phyloP scores from a whole-genome alignment of 768 basidiomycete genomes.

The Hemileccinum impolitum region DNA sequence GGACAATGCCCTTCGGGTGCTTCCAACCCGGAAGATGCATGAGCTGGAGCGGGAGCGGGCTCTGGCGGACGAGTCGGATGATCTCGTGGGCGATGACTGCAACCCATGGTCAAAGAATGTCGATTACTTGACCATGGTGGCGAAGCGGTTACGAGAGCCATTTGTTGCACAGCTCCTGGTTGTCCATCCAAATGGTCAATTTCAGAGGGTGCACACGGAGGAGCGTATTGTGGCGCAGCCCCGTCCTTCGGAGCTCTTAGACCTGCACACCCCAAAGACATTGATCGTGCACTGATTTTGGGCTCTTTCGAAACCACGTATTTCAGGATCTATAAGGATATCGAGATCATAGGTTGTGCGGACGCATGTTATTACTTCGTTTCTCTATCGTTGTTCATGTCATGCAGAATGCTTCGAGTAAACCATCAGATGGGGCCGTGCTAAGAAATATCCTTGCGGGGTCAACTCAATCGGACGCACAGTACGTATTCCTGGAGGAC shows the following conservation, averaged over 20 bases:
- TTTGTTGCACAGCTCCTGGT: constrained; percentile 26
- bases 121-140: constrained; percentile 8
- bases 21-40: not conserved
- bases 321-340: too few relatives aligned
- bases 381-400: not conserved
- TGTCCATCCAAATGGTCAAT: constrained; percentile 18
- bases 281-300: constrained; percentile 18
- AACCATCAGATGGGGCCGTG: not conserved
- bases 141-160: constrained; percentile 15
- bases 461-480: too few relatives aligned
- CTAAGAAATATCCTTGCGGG: too few relatives aligned
- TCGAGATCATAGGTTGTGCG: not conserved
- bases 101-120: constrained; percentile 16
- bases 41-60: not conserved
- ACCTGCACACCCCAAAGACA: constrained; percentile 18
- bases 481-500: too few relatives aligned
- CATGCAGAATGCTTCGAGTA: not conserved
- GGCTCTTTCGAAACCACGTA: too few relatives aligned
- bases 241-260: constrained; percentile 8
- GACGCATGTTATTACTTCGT: not conserved
- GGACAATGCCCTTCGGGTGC: constrained; percentile 18
- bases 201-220: constrained; percentile 20
- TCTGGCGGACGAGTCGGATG: not conserved
- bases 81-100: constrained; percentile 1
- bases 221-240: constrained; percentile 23